These are phyloP conservation scores for Phaeomoniella chlamydospora DNA, from an alignment of 2,329 filamentous ascomycete species.

Conservation along the genomic window DNA sequence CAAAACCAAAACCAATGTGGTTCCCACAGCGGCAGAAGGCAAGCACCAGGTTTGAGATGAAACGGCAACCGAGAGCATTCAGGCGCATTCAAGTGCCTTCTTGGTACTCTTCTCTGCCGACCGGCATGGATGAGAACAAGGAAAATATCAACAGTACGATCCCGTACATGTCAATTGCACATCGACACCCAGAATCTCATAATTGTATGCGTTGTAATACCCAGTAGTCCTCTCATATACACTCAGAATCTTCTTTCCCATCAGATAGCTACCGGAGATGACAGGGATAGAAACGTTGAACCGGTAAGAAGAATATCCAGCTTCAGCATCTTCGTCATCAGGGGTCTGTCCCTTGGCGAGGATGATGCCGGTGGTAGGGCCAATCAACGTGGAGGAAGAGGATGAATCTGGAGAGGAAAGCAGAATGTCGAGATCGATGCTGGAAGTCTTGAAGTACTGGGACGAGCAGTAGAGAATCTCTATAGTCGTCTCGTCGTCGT, in stretches of 20 bases:
- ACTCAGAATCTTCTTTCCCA: background rate
- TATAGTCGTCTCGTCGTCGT: background rate
- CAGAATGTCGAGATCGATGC: background rate
- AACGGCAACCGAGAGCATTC: no score
- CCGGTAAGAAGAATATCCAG: background rate
- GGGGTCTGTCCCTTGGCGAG: background rate
- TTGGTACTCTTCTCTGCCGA: no score
- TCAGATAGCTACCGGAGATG: background rate
- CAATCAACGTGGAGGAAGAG: background rate
- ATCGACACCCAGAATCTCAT: background rate
- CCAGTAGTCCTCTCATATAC: background rate
- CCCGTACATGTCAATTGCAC: background rate
- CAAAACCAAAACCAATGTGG: no score
- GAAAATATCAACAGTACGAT: no score
- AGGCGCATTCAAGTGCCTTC: no score
- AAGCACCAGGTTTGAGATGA: no score
- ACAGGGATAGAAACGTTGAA: background rate
- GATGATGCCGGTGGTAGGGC: background rate
- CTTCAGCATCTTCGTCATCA: background rate
- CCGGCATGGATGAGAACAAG: no score
- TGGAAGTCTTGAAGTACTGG: background rate
- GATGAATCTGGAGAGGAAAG: no score
- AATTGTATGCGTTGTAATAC: background rate
- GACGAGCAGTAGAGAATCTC: conserved; percentile 5
- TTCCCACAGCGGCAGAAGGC: no score